These are phyloP conservation scores for Stellera chamaejasme DNA, from an alignment of 345 rosid genomes.

Conservation along the genomic window DNA sequence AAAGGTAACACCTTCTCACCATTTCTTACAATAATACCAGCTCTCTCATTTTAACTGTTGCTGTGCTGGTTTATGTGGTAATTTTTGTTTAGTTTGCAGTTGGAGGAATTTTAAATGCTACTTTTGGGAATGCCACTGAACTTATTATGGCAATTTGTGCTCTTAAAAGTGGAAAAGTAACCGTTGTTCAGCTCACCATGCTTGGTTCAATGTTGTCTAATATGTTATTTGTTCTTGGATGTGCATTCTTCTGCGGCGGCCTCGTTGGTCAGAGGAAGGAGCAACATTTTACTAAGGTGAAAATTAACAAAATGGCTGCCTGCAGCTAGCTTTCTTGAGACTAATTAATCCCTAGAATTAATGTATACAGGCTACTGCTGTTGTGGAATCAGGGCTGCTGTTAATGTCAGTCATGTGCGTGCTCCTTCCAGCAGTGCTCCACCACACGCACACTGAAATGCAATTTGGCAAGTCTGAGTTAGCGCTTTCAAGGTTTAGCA, in stretches of 20 bases:
- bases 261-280: constrained; percentile 44
- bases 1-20: constrained; percentile 34
- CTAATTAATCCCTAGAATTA: constrained; percentile 16
- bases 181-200: constrained; percentile 82
- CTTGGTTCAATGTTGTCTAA: constrained; percentile 88
- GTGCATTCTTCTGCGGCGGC: constrained; percentile 90
- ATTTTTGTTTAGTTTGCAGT: constrained; percentile 33
- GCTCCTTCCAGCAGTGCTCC: constrained; percentile 87
- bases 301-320: not conserved
- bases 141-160: constrained; percentile 84
- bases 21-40: not conserved
- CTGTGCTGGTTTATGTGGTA: too few species aligned
- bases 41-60: not conserved
- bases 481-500: constrained; percentile 87
- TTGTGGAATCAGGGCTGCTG: constrained; percentile 74
- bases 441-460: constrained; percentile 79
- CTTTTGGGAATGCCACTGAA: constrained; percentile 94
- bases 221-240: constrained; percentile 90
- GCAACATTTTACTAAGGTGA: constrained; percentile 13
- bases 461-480: constrained; percentile 83
- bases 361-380: constrained; percentile 57
- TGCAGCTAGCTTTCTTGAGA: not conserved
- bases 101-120: constrained; percentile 91
- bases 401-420: constrained; percentile 96
- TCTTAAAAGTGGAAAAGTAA: constrained; percentile 58